These are phyloP conservation scores for Penicillium herquei DNA, from an alignment of 495 filamentous ascomycete species.

Conservation along the genomic window DNA sequence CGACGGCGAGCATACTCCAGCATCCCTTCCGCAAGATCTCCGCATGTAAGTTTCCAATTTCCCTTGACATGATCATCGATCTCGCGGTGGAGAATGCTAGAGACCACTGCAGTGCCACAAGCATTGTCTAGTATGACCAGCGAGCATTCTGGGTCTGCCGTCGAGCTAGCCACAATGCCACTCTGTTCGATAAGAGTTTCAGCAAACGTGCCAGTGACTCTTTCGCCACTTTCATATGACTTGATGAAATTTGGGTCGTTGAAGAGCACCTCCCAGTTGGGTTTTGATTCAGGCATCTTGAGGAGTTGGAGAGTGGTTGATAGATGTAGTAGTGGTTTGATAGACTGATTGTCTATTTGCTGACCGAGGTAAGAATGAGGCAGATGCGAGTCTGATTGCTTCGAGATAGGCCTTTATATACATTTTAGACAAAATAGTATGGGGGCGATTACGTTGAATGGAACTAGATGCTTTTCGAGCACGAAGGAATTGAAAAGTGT, in stretches of 20 bases:
- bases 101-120: slow-evolving; percentile 43
- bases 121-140: slow-evolving; percentile 40
- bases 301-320: not conserved
- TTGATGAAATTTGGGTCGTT: slow-evolving; percentile 28
- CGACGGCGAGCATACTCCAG: slow-evolving; percentile 28
- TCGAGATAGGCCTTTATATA: not conserved
- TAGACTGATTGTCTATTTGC: not conserved
- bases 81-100: slow-evolving; percentile 24
- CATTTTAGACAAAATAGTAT: not conserved
- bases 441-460: not conserved
- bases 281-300: not conserved
- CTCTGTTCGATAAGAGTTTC: slow-evolving; percentile 30
- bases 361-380: not conserved
- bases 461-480: not conserved
- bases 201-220: slow-evolving; percentile 31
- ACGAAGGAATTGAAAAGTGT: slow-evolving; percentile 20
- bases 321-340: not conserved
- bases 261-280: slow-evolving; percentile 19
- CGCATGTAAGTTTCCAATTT: slow-evolving; percentile 32
- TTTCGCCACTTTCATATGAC: slow-evolving; percentile 34
- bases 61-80: slow-evolving; percentile 21
- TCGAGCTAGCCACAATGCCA: slow-evolving; percentile 18
- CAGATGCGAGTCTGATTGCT: not conserved
- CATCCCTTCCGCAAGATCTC: slow-evolving; percentile 36
- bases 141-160: slow-evolving; percentile 14